Conservation (phyloP, 31 red algal species). For the Asparagopsis taxiformis region DNA sequence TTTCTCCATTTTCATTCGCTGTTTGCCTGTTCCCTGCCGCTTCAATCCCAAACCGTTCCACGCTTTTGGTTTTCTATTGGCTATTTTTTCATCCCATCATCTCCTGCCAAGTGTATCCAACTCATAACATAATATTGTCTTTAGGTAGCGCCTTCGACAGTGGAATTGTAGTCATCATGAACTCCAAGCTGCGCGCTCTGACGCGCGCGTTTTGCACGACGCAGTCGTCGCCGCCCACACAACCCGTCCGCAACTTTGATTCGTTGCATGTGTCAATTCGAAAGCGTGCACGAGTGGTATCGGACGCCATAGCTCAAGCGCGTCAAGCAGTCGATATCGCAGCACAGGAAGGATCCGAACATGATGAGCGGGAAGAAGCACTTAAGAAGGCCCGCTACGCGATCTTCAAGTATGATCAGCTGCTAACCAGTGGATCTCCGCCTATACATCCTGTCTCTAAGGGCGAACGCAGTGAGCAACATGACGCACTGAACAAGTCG, state of each 20-base stretch:
- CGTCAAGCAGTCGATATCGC: neutral
- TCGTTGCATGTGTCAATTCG: neutral
- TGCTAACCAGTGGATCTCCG: neutral
- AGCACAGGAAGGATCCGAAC: neutral
- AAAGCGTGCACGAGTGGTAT: neutral
- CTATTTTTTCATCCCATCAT: too few relatives aligned
- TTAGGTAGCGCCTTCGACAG: too few relatives aligned
- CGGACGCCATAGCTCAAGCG: neutral
- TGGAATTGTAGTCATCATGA: too few relatives aligned
- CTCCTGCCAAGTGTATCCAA: too few relatives aligned
- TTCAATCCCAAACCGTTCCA: neutral
- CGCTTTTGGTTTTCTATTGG: too few relatives aligned
- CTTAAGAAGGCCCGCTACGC: neutral
- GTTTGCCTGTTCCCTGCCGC: neutral
- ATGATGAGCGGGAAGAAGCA: neutral
- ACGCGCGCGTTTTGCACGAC: too few relatives aligned
- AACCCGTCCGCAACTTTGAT: neutral
- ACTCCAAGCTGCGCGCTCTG: too few relatives aligned
- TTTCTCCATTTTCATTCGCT: neutral
- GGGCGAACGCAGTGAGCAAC: neutral
- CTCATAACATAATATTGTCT: too few relatives aligned
- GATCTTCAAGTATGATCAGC: neutral
- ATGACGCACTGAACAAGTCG: neutral
- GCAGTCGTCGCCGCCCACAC: too few relatives aligned
- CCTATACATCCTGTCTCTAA: neutral